Base-by-base conservation (phyloP, 2,329 filamentous ascomycete species). In the Arachnomyces sp. region DNA sequence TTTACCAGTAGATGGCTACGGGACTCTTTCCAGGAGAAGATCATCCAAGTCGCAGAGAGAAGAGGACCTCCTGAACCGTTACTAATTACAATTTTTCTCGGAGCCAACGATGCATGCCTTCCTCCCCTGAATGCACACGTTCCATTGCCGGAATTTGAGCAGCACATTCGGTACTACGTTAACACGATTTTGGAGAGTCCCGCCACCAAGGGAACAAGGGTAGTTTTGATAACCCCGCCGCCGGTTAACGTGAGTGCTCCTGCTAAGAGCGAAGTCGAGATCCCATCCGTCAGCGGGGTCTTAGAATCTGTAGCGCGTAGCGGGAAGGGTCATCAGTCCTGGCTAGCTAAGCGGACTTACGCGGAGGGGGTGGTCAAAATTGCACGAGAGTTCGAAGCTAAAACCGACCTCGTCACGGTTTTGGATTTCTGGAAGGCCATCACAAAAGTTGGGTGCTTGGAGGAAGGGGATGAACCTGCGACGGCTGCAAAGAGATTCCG, bases 1-100 rank as follows among this genome's bases (percentile, higher is more conserved):
- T 35, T 35, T 17, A 51, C 47, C 5, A 42, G 43, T 30, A 39
- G 38, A 28, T 39, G 38, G 4, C 44, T 51, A 16, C 47, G 42
- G 7, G n/a, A 17, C 15, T 5, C 13, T 3, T 51, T 51, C 25
- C 29, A 45, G 15, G 18, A 38, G 25, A 39, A 14, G n/a, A 38
- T 51, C 25, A 25, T 50, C 13, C 21, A 35, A 9, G 30, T 6
- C 5, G 42, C 40, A n/a, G 32, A 44, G 25, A 39, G 42, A 37
- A 42, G 45, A 11, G 45, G 47, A 14, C 25, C 41, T 2, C 45
- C 46, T 11, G 45, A 42, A n/a, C 62, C 58, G 4, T 52, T 65
- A 16, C 53, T 66, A 39, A 52, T 66, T 45, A 64, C 60, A 13
- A 64, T 66, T 42, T 62, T 63, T 40, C 40, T 66, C 7, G 62